These are phyloP conservation scores for Salvia rosmarinus DNA, from an alignment of 257 asterid species.

Conservation along the genomic window DNA sequence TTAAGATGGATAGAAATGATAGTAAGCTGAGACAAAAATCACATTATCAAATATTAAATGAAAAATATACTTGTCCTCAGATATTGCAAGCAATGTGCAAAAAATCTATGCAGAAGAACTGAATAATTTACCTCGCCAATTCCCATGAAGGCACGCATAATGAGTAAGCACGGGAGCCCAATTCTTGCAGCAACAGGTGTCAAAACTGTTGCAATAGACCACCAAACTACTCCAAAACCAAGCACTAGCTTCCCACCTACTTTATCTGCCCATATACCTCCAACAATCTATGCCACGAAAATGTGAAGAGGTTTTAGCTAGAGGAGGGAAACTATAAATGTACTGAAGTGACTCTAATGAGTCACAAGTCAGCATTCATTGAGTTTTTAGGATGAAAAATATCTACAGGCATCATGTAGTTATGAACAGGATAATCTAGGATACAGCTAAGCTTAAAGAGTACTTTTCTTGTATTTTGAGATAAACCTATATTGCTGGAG, in stretches of 20 bases:
- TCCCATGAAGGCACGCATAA: conserved; percentile 97
- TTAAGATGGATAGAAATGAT: conserved; percentile 16
- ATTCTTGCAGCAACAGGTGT: conserved; percentile 92
- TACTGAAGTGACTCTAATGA: conserved; percentile 17
- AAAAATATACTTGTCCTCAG: background rate
- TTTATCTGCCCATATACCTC: conserved; percentile 99
- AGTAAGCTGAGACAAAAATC: conserved; percentile 3
- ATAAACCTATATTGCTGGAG: background rate
- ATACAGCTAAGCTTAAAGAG: background rate
- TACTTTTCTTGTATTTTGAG: background rate
- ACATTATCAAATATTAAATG: background rate
- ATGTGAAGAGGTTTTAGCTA: conserved; percentile 26
- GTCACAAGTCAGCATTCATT: conserved; percentile 21
- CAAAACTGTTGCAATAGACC: conserved; percentile 97
- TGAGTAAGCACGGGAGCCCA: conserved; percentile 88
- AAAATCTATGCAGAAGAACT: conserved; percentile 19
- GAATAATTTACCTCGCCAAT: conserved; percentile 85
- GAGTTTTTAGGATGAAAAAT: background rate
- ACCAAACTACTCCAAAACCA: conserved; percentile 99
- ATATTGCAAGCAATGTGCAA: conserved; percentile 8
- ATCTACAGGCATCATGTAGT: background rate
- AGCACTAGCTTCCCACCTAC: conserved; percentile 90
- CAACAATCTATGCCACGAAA: conserved; percentile 64
- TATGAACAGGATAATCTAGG: background rate
- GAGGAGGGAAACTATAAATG: conserved; percentile 7